phyloP scores from a whole-genome alignment of 441 rosid genomes.

The Populus trichocarpa region DNA sequence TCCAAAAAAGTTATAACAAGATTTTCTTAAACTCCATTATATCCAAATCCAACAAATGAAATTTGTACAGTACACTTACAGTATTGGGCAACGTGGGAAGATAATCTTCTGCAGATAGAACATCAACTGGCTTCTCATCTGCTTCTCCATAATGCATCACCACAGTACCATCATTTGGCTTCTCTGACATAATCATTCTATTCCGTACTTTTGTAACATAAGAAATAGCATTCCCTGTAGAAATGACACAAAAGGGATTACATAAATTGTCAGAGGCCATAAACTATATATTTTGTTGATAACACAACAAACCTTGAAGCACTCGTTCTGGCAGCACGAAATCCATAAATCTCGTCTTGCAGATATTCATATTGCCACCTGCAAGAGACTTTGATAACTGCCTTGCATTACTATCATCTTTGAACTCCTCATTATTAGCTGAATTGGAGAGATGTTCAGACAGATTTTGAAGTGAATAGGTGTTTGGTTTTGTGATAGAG shows the following conservation, averaged over 20 bases:
- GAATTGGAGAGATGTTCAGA: constrained; percentile 35
- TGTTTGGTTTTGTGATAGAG: constrained; percentile 35
- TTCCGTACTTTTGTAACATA: constrained; percentile 39
- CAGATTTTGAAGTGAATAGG: constrained; percentile 41
- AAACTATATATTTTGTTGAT: constrained; percentile 6
- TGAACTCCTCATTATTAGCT: constrained; percentile 59
- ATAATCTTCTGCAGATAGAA: constrained; percentile 70
- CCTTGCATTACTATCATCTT: constrained; percentile 43
- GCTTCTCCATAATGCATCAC: constrained; percentile 81
- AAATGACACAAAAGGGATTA: constrained; percentile 17
- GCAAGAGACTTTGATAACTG: constrained; percentile 73
- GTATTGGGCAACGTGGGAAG: constrained; percentile 79
- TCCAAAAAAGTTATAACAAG: neutral
- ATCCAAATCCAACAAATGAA: neutral
- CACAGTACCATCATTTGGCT: constrained; percentile 79
- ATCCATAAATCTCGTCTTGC: constrained; percentile 69
- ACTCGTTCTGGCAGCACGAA: constrained; percentile 49
- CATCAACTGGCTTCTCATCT: constrained; percentile 50
- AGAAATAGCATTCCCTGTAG: constrained; percentile 47
- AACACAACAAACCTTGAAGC: constrained; percentile 54
- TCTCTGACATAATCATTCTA: constrained; percentile 77
- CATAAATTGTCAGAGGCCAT: constrained; percentile 18
- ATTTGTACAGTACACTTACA: constrained; percentile 45
- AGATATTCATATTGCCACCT: constrained; percentile 75
- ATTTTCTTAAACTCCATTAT: neutral